Evolutionary conservation across 192 early-diverging fungal species (phyloP), one percentile per base, ranked within the genome.

Genomic region (Coemansia interrupta): DNA sequence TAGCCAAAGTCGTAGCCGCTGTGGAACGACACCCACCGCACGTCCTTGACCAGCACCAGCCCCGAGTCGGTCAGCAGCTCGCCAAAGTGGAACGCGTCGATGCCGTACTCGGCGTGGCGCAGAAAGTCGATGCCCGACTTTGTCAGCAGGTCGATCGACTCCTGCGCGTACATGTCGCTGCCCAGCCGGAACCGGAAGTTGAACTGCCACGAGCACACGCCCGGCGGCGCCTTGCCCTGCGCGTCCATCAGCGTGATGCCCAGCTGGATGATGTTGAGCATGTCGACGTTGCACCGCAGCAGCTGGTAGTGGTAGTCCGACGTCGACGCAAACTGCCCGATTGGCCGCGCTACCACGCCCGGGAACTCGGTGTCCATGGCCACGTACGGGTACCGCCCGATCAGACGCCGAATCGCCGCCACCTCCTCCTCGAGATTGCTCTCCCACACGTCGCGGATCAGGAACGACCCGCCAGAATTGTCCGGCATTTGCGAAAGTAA

Each of bases 361-460:
- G 97, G 97, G 61, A 99, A 99, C 76, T 99, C 97, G 10, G 95
- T 99, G 78, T 99, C 96, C 97, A 99, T 99, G 22, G 97, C 87
- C 5, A 99, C 80, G 77, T 92, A 99, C 29, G 90, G 92, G 76
- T 94, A 99, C 53, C 86, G 74, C 68, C 93, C 90, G 28, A 97
- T 89, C 38, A 95, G 77, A 63, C 89, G 86, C 30, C 95, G 89
- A 43, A 99, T 80, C 47, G 86, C 72, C 32, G 68, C 82, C 85
- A 99, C 90, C 78, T 97, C 97, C 19, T 90, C 87, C 73, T 99
- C 95, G 22, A 99, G 80, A 67, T 97, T 99, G 66, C 88, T 86
- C 43, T 89, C 92, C 97, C 97, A 92, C 44, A 92, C 91, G 58
- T 92, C 89, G 66, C 84, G 83, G 55, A 91, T 91, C 51, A 86